Evolutionary conservation across 169 alveolate genomes (phyloP).

Genomic region (Cryptosporidium muris): DNA sequence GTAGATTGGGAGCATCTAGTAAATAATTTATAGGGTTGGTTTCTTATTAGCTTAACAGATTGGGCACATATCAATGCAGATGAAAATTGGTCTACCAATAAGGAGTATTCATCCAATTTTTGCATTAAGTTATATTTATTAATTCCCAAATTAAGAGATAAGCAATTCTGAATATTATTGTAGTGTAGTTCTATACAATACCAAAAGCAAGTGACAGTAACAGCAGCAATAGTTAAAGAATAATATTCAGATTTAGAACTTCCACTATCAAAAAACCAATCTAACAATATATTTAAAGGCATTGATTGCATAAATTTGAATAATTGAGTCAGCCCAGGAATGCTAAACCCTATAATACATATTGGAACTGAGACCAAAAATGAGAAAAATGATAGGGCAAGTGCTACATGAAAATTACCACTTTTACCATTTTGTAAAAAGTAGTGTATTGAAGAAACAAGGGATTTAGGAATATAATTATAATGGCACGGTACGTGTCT

Average conservation of each 20-base stretch:
- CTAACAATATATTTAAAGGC: too few species aligned
- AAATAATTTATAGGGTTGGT: too few species aligned
- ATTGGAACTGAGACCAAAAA: constrained; percentile 29
- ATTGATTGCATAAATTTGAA: neutral
- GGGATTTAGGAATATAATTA: too few species aligned
- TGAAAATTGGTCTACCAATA: too few species aligned
- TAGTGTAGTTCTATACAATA: constrained; percentile 60
- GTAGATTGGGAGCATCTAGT: too few species aligned
- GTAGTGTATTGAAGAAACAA: neutral
- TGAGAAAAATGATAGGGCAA: constrained; percentile 21
- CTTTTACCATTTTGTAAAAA: constrained; percentile 12
- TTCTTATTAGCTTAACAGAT: too few species aligned
- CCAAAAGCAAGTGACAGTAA: constrained; percentile 39
- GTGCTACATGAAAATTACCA: constrained; percentile 4
- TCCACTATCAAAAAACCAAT: too few species aligned
- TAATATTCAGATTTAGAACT: too few species aligned
- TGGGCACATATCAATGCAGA: too few species aligned
- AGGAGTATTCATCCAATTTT: too few species aligned
- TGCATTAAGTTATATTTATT: too few species aligned
- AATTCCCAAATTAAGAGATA: neutral
- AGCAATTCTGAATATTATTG: constrained; percentile 3
- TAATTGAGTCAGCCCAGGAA: constrained; percentile 41
- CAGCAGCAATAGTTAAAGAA: neutral
- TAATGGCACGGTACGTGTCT: too few species aligned
- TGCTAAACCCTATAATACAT: constrained; percentile 13